Evolutionary conservation across 441 rosid genomes (phyloP).

Genomic region (Omphalea diandra): DNA sequence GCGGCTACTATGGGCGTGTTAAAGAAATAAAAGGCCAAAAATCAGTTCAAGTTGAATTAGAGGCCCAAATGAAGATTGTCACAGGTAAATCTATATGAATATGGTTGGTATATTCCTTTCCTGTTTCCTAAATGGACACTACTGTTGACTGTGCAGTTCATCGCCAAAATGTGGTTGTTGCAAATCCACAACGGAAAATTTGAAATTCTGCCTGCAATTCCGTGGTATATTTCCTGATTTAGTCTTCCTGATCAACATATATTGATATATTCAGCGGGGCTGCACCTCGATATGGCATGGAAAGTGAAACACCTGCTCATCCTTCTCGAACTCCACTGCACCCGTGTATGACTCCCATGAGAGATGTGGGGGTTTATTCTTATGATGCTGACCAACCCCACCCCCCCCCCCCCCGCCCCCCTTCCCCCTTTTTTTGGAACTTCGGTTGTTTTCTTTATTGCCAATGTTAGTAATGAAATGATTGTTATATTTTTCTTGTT

Average conservation of each 20-base stretch:
- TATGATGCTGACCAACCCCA: no score
- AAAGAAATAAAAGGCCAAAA: conserved; percentile 70
- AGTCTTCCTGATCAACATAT: conserved; percentile 10
- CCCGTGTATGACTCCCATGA: conserved; percentile 91
- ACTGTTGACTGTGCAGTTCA: conserved; percentile 60
- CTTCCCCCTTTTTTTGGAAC: conserved; percentile 4
- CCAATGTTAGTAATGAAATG: neutral
- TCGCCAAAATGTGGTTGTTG: conserved; percentile 76
- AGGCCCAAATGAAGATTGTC: conserved; percentile 90
- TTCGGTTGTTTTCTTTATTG: neutral
- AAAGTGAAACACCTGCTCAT: conserved; percentile 97
- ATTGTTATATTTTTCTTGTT: neutral
- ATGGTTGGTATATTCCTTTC: neutral
- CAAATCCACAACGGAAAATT: conserved; percentile 65
- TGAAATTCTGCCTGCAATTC: conserved; percentile 6
- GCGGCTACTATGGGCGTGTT: conserved; percentile 93
- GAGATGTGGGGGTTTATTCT: conserved; percentile 87
- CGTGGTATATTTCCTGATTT: neutral
- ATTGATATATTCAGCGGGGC: conserved; percentile 42
- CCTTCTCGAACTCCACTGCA: conserved; percentile 92
- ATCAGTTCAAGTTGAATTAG: conserved; percentile 83
- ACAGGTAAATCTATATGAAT: conserved; percentile 56
- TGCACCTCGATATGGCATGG: conserved; percentile 74
- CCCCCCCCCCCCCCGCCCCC: no score
- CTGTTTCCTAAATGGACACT: conserved; percentile 1